Percentiles rank a stretch among this genome's conserved stretches.
Evolutionary conservation across 352 stramenopile species (phyloP).

Genomic region (Saprolegnia diclina): DNA sequence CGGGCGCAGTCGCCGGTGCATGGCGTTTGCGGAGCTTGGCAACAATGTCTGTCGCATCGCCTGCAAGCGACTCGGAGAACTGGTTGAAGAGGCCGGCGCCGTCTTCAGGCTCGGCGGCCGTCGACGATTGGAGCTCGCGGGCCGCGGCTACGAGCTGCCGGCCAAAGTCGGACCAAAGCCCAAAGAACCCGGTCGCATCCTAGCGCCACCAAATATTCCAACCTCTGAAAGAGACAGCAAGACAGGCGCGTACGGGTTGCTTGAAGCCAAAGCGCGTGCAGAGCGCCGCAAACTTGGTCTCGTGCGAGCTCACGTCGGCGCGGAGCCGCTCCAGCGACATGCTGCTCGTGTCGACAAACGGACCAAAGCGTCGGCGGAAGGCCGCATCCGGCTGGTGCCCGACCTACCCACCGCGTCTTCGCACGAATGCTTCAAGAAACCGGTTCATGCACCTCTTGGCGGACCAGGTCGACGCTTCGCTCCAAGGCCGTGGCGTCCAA

Average conservation of each 20-base stretch:
- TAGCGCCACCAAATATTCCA: no score
- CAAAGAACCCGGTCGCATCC: conserved; percentile 14
- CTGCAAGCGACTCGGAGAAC: conserved; percentile 18
- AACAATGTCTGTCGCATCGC: conserved; percentile 18
- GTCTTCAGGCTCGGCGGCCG: conserved; percentile 8
- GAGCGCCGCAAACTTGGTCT: conserved; percentile 2
- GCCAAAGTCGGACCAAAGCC: conserved; percentile 8
- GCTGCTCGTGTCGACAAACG: no score
- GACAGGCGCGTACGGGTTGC: neutral
- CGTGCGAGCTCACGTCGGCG: neutral
- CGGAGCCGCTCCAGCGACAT: neutral
- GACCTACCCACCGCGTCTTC: no score
- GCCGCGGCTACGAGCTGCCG: neutral
- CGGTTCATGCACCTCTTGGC: conserved; percentile 13
- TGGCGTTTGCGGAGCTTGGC: conserved; percentile 22
- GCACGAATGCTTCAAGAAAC: no score
- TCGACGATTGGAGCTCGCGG: neutral
- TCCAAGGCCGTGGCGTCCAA: neutral
- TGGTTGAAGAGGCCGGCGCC: conserved; percentile 18
- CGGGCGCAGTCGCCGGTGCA: neutral
- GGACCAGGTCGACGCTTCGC: neutral
- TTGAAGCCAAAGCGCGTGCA: neutral
- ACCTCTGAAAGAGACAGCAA: neutral
- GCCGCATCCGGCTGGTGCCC: no score
- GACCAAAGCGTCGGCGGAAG: no score